Evolutionary conservation across 257 asterid species (phyloP).

Genomic region (Salvia hispanica): DNA sequence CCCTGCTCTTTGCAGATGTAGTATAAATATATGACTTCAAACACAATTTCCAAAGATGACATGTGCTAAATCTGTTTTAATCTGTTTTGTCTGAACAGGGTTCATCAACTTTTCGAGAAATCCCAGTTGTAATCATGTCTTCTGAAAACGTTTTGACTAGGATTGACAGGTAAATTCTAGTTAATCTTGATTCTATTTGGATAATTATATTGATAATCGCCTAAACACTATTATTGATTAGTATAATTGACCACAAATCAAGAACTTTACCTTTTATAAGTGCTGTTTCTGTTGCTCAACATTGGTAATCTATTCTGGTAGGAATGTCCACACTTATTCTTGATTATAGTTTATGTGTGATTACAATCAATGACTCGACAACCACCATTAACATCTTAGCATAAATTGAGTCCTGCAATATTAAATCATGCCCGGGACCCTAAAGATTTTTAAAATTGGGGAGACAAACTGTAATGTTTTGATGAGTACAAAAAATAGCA

Average conservation of each 20-base stretch:
- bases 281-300: conserved; percentile 12
- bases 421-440: conserved; percentile 35
- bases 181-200: background rate
- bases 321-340: conserved; percentile 15
- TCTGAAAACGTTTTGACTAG: conserved; percentile 84
- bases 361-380: conserved; percentile 48
- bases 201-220: no score
- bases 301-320: conserved; percentile 16
- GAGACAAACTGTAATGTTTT: conserved; percentile 25
- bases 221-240: background rate
- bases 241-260: background rate
- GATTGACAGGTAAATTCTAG: conserved; percentile 65
- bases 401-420: conserved; percentile 32
- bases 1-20: background rate
- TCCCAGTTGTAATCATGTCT: conserved; percentile 96
- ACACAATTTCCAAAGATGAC: background rate
- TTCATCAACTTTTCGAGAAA: conserved; percentile 75
- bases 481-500: conserved; percentile 3
- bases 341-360: conserved; percentile 39
- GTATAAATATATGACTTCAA: background rate
- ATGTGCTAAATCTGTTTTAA: conserved; percentile 6
- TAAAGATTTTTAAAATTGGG: conserved; percentile 24
- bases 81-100: conserved; percentile 57
- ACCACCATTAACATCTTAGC: conserved; percentile 38
- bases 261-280: conserved; percentile 13